These are phyloP conservation scores for Ascochyta pisi DNA, from an alignment of 2,329 filamentous ascomycete species.

Conservation along the genomic window DNA sequence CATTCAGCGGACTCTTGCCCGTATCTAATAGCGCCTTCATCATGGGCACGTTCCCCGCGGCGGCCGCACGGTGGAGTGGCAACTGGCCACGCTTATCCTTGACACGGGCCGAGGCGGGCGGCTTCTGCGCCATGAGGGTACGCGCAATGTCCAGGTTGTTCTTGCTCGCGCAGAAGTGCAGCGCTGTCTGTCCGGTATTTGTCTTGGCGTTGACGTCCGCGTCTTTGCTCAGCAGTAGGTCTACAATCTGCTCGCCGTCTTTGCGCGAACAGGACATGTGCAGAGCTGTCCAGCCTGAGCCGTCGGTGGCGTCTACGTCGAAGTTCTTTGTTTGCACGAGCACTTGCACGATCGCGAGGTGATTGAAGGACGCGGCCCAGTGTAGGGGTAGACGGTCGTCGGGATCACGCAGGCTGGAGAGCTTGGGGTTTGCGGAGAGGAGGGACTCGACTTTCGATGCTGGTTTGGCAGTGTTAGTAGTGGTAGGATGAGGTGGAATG, in stretches of 20 bases:
- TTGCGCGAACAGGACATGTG: slow-evolving; percentile 82
- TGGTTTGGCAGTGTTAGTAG: slow-evolving; percentile 57
- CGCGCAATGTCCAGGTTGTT: slow-evolving; percentile 82
- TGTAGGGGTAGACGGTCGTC: slow-evolving; percentile 91
- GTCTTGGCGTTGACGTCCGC: slow-evolving; percentile 76
- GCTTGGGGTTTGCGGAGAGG: slow-evolving; percentile 77
- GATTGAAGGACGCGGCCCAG: slow-evolving; percentile 90
- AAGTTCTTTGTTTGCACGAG: slow-evolving; percentile 75
- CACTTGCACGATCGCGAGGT: slow-evolving; percentile 73
- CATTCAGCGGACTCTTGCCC: slow-evolving; percentile 80
- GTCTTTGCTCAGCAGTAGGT: slow-evolving; percentile 70
- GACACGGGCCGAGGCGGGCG: slow-evolving; percentile 72
- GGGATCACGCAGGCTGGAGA: slow-evolving; percentile 76
- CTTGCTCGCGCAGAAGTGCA: slow-evolving; percentile 94
- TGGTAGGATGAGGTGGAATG: slow-evolving; percentile 1
- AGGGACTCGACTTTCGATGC: slow-evolving; percentile 76
- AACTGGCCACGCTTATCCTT: slow-evolving; percentile 90
- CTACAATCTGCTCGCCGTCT: slow-evolving; percentile 72
- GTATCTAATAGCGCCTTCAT: slow-evolving; percentile 79
- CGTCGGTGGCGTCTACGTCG: slow-evolving; percentile 84
- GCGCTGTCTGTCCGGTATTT: slow-evolving; percentile 77
- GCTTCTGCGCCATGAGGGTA: slow-evolving; percentile 73
- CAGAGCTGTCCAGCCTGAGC: slow-evolving; percentile 79
- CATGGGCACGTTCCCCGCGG: slow-evolving; percentile 87
- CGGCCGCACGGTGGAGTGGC: slow-evolving; percentile 88